phyloP scores from a whole-genome alignment of 306 rosid genomes.

The Pueraria montana region DNA sequence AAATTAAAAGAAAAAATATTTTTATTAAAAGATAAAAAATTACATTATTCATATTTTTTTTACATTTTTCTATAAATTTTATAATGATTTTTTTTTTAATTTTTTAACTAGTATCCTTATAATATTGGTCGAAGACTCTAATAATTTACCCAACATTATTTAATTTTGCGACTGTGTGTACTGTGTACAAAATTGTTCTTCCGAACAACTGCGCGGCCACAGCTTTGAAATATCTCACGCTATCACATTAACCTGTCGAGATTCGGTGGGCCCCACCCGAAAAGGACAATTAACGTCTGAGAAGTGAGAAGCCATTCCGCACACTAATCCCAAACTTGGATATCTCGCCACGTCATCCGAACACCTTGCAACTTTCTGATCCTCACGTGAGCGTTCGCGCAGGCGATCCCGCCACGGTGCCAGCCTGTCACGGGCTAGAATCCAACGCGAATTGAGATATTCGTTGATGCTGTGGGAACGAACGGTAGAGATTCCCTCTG shows the following conservation, averaged over 20 bases:
- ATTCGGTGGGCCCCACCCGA: slow-evolving; percentile 39
- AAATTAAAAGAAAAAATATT: no score
- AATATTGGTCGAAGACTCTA: no score
- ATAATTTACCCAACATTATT: not conserved
- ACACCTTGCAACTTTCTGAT: not conserved
- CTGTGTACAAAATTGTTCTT: not conserved
- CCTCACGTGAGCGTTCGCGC: slow-evolving; percentile 3
- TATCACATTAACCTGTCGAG: not conserved
- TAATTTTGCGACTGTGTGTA: not conserved
- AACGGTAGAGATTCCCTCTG: slow-evolving; percentile 50
- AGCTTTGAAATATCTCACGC: not conserved
- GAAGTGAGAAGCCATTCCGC: not conserved
- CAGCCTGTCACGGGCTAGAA: slow-evolving; percentile 54
- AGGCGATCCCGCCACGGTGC: slow-evolving; percentile 32
- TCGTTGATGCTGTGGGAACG: not conserved
- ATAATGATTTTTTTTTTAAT: no score
- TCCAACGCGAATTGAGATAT: slow-evolving; percentile 40
- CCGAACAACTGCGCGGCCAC: not conserved
- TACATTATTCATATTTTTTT: no score
- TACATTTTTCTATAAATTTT: no score
- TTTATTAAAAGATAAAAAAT: no score
- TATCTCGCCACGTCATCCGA: slow-evolving; percentile 6
- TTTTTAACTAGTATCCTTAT: no score
- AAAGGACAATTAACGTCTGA: not conserved
- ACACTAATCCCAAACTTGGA: not conserved